Percentiles rank a stretch among this genome's conserved stretches.
Evolutionary conservation across 2,329 filamentous ascomycete species (phyloP).

Genomic region (Amauroascus verrucosus): DNA sequence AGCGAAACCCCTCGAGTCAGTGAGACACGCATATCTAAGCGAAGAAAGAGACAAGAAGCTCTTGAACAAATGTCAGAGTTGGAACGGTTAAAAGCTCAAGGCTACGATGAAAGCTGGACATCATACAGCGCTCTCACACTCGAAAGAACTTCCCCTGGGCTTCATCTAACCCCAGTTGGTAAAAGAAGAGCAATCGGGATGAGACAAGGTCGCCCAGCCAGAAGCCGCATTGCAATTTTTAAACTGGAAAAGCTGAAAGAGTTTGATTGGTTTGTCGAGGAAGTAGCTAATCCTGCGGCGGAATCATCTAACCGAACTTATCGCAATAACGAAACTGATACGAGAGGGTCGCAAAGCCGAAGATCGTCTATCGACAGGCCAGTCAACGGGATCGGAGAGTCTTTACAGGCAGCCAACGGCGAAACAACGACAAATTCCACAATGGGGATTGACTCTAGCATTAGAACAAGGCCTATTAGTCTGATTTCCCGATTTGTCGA

Average conservation of each 20-base stretch:
- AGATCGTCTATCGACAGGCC: not conserved
- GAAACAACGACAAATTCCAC: not conserved
- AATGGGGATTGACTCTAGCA: not conserved
- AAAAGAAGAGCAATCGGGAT: slow-evolving; percentile 31
- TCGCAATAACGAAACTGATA: not conserved
- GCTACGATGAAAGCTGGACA: slow-evolving; percentile 34
- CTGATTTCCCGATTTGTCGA: not conserved
- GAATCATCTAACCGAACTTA: not conserved
- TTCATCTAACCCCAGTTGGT: slow-evolving; percentile 34
- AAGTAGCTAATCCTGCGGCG: not conserved
- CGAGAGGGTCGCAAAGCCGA: not conserved
- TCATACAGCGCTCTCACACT: slow-evolving; percentile 32
- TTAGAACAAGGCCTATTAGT: not conserved
- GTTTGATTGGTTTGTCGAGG: slow-evolving; percentile 29
- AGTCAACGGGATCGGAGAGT: not conserved
- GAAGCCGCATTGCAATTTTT: slow-evolving; percentile 33
- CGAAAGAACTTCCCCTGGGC: slow-evolving; percentile 29
- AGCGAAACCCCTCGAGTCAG: not conserved
- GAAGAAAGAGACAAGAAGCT: slow-evolving; percentile 13
- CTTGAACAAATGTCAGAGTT: slow-evolving; percentile 28
- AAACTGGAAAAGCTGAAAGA: slow-evolving; percentile 26
- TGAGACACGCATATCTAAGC: not conserved
- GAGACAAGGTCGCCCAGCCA: slow-evolving; percentile 30
- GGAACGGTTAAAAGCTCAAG: slow-evolving; percentile 31
- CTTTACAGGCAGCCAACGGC: not conserved